Evolutionary conservation across 148 eudicot genomes (phyloP), one percentile per base, ranked within the genome.

Genomic region (Talinum fruticosum): DNA sequence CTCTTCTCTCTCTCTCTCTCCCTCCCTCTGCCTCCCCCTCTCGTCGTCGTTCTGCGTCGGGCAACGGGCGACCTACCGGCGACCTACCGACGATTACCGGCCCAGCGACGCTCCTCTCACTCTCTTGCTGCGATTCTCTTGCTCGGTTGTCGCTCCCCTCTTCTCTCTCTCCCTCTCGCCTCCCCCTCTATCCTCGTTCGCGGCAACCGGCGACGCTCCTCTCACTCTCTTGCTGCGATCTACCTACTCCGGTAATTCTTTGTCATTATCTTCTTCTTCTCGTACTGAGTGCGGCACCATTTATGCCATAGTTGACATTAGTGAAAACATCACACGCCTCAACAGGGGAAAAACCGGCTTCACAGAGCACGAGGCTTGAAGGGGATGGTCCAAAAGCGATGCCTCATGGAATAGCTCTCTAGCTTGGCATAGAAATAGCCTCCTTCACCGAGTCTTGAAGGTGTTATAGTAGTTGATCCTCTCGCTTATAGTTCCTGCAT

Each of bases 241-340:
- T n/a, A n/a, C n/a, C n/a, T n/a, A n/a, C n/a, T n/a, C 78, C 90
- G 84, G 38, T 86, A 96, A 64, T 84, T 62, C 41, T 75, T 78
- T 37, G 81, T 75, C 21, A 70, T 33, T 5, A 84, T 4, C 38
- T 79, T 87, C 87, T 93, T 93, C 64, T 84, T 74, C 66, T 93
- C 87, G 38, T 82, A 90, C 8, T 78, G 4, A 93, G 86, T 35
- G 88, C 70, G 4, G 89, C 89, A 3, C 97, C 97, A 62, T 86
- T 81, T 73, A 90, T 81, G n/a, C 97, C 99, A 57, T 93, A 85
- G 82, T 93, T 93, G 72, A 93, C 78, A 75, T 89, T 89, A 5
- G 97, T 83, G 37, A 84, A 83, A 35, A 73, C 82, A 67, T 91
- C 87, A 79, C 98, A 92, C 66, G 61, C 78, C 33, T 84, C 76